These are phyloP conservation scores for Colletotrichum sp. DNA, from an alignment of 2,329 filamentous ascomycete genomes.

Conservation along the genomic window DNA sequence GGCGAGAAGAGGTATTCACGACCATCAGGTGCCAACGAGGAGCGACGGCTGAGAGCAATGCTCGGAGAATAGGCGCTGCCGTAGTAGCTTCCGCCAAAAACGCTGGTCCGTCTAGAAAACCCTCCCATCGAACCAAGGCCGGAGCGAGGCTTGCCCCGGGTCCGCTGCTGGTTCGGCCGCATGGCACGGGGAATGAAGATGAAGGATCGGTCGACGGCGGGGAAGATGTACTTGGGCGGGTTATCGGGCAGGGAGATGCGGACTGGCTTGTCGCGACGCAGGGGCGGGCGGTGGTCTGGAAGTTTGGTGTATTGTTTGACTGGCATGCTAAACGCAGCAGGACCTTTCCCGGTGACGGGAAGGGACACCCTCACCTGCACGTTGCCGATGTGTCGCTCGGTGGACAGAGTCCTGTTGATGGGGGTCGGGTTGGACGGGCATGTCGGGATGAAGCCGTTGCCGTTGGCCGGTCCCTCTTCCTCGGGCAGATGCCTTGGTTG, in stretches of 20 bases:
- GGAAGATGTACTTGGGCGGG: slow-evolving; percentile 87
- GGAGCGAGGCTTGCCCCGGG: slow-evolving; percentile 76
- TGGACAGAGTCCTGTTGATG: slow-evolving; percentile 81
- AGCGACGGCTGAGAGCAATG: slow-evolving; percentile 85
- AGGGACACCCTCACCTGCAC: slow-evolving; percentile 84
- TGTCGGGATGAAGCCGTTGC: slow-evolving; percentile 59
- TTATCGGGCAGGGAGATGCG: slow-evolving; percentile 87
- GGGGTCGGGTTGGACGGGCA: slow-evolving; percentile 65
- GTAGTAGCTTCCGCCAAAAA: slow-evolving; percentile 72
- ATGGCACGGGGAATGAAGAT: slow-evolving; percentile 96
- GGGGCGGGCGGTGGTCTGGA: slow-evolving; percentile 90
- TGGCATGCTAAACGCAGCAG: slow-evolving; percentile 76
- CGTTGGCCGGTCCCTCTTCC: slow-evolving; percentile 58
- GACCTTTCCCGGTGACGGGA: slow-evolving; percentile 70
- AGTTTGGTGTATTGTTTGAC: slow-evolving; percentile 93
- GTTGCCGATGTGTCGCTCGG: slow-evolving; percentile 82
- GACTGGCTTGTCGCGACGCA: slow-evolving; percentile 95
- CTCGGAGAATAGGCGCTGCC: slow-evolving; percentile 86
- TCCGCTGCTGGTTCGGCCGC: slow-evolving; percentile 88
- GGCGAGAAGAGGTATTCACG: slow-evolving; percentile 82
- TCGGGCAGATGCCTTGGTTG: slow-evolving; percentile 48
- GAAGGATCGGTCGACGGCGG: slow-evolving; percentile 88
- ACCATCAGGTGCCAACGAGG: slow-evolving; percentile 71
- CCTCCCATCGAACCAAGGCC: slow-evolving; percentile 71
- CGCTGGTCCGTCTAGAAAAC: slow-evolving; percentile 81